Percentiles rank a stretch among this genome's conserved stretches.
These are phyloP conservation scores for Paecilomyces fulvus DNA, from an alignment of 2,329 filamentous ascomycete genomes.

Conservation along the genomic window DNA sequence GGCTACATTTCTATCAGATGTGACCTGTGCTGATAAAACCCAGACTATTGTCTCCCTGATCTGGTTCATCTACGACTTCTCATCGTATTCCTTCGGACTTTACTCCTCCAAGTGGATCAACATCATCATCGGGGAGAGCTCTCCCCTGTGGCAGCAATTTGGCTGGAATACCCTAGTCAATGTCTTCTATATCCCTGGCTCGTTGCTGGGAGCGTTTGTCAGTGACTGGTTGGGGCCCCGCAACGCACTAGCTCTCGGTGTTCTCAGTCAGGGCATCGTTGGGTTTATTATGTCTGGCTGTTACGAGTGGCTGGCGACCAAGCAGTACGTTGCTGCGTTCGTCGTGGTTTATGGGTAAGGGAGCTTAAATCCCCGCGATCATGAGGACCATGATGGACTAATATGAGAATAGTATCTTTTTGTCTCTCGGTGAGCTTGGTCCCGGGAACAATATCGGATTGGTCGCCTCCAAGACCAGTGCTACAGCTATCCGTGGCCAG, in stretches of 20 bases:
- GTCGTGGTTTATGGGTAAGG: constrained; percentile 63
- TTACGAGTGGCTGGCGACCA: constrained; percentile 60
- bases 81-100: constrained; percentile 74
- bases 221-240: constrained; percentile 74
- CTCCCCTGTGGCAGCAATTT: constrained; percentile 66
- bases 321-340: constrained; percentile 62
- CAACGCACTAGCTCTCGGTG: constrained; percentile 62
- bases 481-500: constrained; percentile 77
- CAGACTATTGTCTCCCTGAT: constrained; percentile 58
- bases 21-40: constrained; percentile 4
- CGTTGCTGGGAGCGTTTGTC: constrained; percentile 65
- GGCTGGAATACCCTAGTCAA: constrained; percentile 88
- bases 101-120: constrained; percentile 59
- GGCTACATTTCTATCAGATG: neutral
- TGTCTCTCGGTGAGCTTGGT: constrained; percentile 69
- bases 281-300: constrained; percentile 84
- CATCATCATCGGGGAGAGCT: constrained; percentile 52
- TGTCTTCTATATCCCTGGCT: constrained; percentile 79
- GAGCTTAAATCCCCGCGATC: neutral
- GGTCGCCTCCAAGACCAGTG: constrained; percentile 76
- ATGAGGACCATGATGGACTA: neutral
- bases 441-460: constrained; percentile 90
- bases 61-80: constrained; percentile 88
- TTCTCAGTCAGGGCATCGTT: constrained; percentile 63
- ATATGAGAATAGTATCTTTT: constrained; percentile 49